Base-by-base conservation (phyloP, 495 filamentous ascomycete species). In the Xylaria bambusicola region DNA sequence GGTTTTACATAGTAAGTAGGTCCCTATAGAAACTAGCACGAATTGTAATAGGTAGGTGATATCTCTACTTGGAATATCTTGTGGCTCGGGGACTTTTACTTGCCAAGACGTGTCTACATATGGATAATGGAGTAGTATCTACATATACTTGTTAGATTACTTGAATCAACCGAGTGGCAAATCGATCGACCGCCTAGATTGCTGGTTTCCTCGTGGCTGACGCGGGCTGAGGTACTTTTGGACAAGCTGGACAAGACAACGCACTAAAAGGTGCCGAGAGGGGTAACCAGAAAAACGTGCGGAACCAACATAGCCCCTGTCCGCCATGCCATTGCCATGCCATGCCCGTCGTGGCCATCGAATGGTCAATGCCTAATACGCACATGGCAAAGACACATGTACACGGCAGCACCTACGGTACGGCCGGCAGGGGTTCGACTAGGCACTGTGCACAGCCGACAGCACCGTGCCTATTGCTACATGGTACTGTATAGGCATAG, bases 161-260 rank as follows among this genome's bases (percentile, higher is more conserved):
- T 23, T n/a, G 33, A 23, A 18, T 17, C 12, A 27, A 54, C 17
- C 24, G 50, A 38, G 26, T 42, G 52, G 52, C 24, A 33, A 42
- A 54, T 18, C 5, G 15, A 44, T 42, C n/a, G 38, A 33, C 35
- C 13, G 15, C 6, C 6, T 33, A 33, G 15, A 31, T 54, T 41
- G 50, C 35, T 53, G 50, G 33, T 44, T 42, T 40, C 52, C 52
- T 54, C 52, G 52, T 54, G 52, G 52, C 52, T 54, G 52, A 54
- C 38, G 38, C 52, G 38, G 52, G 52, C 40, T 54, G 38, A 54
- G 29, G 52, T 53, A 33, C 52, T 38, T 20, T 15, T 15, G 36
- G 38, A 44, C 17, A 44, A 54, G n/a, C 15, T 9, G 36, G 6
- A 38, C 15, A 15, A 38, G 6, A 33, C 31, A 6, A 33, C 36